Evolutionary conservation across 345 rosid genomes (phyloP).

Genomic region (Xanthoceras sorbifolium): DNA sequence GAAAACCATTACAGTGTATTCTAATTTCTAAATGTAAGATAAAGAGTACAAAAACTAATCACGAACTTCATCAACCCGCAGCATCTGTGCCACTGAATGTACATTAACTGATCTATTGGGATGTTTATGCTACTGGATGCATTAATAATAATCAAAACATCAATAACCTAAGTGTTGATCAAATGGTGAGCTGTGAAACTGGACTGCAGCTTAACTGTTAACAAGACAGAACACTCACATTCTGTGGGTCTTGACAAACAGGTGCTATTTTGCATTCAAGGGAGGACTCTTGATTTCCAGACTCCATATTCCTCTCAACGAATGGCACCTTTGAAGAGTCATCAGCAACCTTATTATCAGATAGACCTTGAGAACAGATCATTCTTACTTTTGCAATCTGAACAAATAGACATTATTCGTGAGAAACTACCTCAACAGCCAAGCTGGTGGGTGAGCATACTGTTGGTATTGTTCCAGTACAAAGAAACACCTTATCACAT

Average conservation of each 20-base stretch:
- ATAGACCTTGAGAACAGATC: background rate
- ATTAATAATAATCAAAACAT: background rate
- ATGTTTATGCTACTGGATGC: background rate
- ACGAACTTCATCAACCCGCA: background rate
- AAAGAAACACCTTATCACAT: background rate
- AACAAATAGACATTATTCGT: background rate
- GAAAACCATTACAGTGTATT: constrained; percentile 1
- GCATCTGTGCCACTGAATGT: background rate
- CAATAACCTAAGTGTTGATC: background rate
- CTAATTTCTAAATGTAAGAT: background rate
- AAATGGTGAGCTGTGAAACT: background rate
- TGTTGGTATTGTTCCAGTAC: background rate
- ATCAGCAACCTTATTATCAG: background rate
- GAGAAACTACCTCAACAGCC: background rate
- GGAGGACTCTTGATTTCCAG: background rate
- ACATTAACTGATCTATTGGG: background rate
- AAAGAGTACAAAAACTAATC: background rate
- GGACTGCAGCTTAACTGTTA: background rate
- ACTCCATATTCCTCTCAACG: background rate
- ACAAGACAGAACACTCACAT: background rate
- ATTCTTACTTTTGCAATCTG: background rate
- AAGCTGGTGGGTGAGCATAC: background rate
- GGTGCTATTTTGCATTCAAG: background rate
- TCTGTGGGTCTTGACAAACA: background rate
- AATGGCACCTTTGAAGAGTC: background rate